phyloP scores from a whole-genome alignment of 1,139 yeast genomes.

The Diutina mesorugosa region DNA sequence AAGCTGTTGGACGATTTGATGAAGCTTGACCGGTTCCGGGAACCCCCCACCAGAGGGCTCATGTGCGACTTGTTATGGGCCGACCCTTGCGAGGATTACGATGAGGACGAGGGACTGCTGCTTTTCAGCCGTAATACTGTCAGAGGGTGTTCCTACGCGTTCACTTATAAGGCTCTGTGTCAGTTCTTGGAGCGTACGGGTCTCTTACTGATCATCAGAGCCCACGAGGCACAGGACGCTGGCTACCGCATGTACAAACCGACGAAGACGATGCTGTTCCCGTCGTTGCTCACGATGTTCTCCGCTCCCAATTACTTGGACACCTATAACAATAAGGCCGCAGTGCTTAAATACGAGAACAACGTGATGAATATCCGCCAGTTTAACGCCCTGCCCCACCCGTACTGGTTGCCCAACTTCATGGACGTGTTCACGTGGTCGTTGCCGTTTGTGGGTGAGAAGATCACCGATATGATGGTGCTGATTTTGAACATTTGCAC shows the following conservation, averaged over 20 bases:
- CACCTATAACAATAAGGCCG: conserved; percentile 90
- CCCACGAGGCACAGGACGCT: conserved; percentile 97
- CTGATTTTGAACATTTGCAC: conserved; percentile 88
- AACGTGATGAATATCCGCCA: conserved; percentile 94
- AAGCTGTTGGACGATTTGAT: conserved; percentile 58
- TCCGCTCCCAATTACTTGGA: conserved; percentile 95
- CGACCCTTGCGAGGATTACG: conserved; percentile 86
- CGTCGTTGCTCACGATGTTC: conserved; percentile 81
- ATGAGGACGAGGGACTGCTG: conserved; percentile 44
- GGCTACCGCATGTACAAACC: conserved; percentile 92
- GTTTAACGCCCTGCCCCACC: conserved; percentile 87
- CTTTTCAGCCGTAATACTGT: conserved; percentile 56
- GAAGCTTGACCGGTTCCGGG: conserved; percentile 67
- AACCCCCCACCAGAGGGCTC: conserved; percentile 88
- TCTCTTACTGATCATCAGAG: conserved; percentile 73
- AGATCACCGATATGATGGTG: conserved; percentile 86
- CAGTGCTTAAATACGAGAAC: conserved; percentile 80
- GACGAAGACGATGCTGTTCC: conserved; percentile 83
- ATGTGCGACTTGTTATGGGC: conserved; percentile 97
- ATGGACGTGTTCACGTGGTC: conserved; percentile 99
- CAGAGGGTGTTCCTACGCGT: conserved; percentile 89
- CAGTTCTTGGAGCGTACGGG: conserved; percentile 71
- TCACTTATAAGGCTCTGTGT: conserved; percentile 76
- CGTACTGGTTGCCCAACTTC: conserved; percentile 93
- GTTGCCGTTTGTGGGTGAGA: conserved; percentile 94